Base-by-base conservation (phyloP, 805 yeast species). In the Candida ipomoeae region DNA sequence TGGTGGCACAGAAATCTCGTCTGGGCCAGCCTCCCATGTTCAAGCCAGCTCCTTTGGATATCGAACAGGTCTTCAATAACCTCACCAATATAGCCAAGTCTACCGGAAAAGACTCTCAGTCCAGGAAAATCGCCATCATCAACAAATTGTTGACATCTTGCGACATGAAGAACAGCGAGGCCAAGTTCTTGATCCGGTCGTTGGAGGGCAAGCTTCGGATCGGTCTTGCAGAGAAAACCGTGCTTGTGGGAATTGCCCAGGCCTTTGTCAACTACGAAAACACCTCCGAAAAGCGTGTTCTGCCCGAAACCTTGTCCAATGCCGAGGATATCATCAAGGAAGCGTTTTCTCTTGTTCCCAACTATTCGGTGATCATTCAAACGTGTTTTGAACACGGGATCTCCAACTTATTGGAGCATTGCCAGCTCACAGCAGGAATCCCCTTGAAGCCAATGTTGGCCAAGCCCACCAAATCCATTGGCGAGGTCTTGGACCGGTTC, bases 361-460 rank as follows among this genome's bases (percentile, higher is more conserved):
- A 94, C 62, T 91, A 94, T 65, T 96, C 87, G 58, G 69, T 87
- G 5, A 74, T 94, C 14, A 85, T 94, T 46, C 74, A 77, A 8
- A 78, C 82, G 1, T 84, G 89, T 1, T 64, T 86, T 52, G 71
- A 82, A 40, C 62, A 81, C 58, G 98, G 98, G 0, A 76, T 92
- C 2, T 67, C 75, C 57, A 74, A 85, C 35, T 63, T 94, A 39
- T 71, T 79, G 44, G 83, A 85, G 8, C 80, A 84, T 56, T 84
- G 95, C 59, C 82, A 82, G 37, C 71, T 94, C 54, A 83, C 85
- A 8, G 96, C 99, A 0, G 98, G 98, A 1, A 83, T 94, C 4
- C 99, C 99, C 0, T 74, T 94, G 59, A 92, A 91, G 64, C 99
- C 99, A 0, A 94, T 94, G 99, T 80, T 94, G 61, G 99, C 99